Evolutionary conservation across 75 land plant species (phyloP).

Genomic region (Larix kaempferi): DNA sequence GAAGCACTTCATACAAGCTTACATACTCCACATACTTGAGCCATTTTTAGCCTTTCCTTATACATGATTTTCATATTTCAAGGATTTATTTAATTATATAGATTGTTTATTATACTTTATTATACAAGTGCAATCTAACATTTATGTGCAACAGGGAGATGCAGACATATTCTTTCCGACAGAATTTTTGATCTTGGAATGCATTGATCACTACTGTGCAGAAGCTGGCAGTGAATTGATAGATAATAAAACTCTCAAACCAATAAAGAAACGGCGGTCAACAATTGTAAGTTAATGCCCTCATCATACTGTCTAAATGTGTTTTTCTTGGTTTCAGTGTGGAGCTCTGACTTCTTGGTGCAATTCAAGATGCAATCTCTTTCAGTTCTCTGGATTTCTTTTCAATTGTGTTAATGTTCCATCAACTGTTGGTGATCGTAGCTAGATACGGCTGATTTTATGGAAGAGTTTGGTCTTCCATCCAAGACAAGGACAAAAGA

Average conservation of each 20-base stretch:
- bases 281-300: slow-evolving; percentile 35
- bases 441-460: slow-evolving; percentile 78
- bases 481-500: slow-evolving; percentile 79
- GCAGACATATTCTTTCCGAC: slow-evolving; percentile 98
- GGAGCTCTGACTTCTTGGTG: too few species aligned
- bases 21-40: too few species aligned
- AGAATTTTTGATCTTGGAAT: slow-evolving; percentile 72
- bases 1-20: too few species aligned
- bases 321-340: neutral
- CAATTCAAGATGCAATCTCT: too few species aligned
- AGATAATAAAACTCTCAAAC: slow-evolving; percentile 24
- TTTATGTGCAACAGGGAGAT: slow-evolving; percentile 62
- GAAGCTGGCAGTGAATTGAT: slow-evolving; percentile 31
- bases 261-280: slow-evolving; percentile 54
- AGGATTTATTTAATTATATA: too few species aligned
- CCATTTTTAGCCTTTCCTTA: too few species aligned
- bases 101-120: neutral
- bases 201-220: slow-evolving; percentile 74
- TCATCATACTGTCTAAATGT: neutral
- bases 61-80: too few species aligned
- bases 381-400: neutral
- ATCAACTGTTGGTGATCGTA: slow-evolving; percentile 11
- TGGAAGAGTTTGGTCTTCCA: slow-evolving; percentile 89
- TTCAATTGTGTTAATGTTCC: neutral
- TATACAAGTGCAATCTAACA: neutral